Base-by-base conservation (phyloP, 352 stramenopile species). In the Phytophthora uliginosa region DNA sequence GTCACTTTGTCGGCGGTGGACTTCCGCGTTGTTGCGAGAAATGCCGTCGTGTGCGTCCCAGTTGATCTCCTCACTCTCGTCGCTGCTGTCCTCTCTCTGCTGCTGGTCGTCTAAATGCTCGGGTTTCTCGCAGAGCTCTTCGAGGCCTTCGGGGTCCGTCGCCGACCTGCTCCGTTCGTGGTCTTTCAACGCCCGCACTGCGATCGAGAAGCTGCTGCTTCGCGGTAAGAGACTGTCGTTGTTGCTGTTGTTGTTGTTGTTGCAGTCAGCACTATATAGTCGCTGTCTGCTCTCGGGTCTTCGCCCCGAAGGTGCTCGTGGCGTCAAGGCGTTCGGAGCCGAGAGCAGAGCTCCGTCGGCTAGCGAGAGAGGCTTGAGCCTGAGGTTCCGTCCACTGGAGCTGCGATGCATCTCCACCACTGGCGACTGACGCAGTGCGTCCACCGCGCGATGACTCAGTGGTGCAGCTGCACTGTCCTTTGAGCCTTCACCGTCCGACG, bases 181-280 rank as follows among this genome's bases (percentile, higher is more conserved):
- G 20, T 90, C 78, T 53, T 87, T 81, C 36, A 90, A 57, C 2
- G 74, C 77, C 52, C 81, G 75, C 28, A 83, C 77, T 4, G 83
- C 85, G 60, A 92, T 89, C 18, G 82, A 86, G 53, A 91, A 92
- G 50, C 85, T 92, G 57, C 78, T 87, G n/a, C 85, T 81, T 45
- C 83, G 73, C 24, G 90, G 61, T 55, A 77, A 58, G 18, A 51
- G 20, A 26, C 22, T 79, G 36, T 89, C 66, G 4, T 53, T 76
- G 52, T 36, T 76, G 50, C 15, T 64, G 58, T 45, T 54, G 33
- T 24, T 51, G 9, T 31, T 54, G 20, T 58, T 50, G 36, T 45
- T 51, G 33, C 31, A 61, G 18, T 80, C 56, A 13, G 51, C 53
- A 20, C 66, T 82, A 26, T 66, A 73, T 4, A 78, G 69, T 26